These are phyloP conservation scores for Arthroderma sp. DNA, from an alignment of 2,329 filamentous ascomycete species.

Conservation along the genomic window DNA sequence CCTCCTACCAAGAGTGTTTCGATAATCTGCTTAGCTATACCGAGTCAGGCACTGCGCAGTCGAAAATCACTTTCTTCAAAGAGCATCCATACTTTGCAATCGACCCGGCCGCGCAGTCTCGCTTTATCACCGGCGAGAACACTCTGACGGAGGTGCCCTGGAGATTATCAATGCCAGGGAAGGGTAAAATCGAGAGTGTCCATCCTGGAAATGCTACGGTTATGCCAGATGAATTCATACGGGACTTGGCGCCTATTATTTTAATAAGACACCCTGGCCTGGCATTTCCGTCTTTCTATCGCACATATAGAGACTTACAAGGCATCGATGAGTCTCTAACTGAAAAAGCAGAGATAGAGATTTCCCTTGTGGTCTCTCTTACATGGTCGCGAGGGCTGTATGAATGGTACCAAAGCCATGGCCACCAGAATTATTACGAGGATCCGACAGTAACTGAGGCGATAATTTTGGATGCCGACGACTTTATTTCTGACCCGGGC, in stretches of 20 bases:
- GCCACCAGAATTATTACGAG: constrained; percentile 5
- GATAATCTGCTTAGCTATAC: constrained; percentile 15
- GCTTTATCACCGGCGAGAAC: neutral
- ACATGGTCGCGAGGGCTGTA: constrained; percentile 22
- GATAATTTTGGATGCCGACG: constrained; percentile 26
- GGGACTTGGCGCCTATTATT: constrained; percentile 20
- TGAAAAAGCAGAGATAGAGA: neutral
- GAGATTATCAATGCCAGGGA: constrained; percentile 9
- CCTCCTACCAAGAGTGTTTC: constrained; percentile 16
- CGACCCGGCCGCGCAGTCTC: constrained; percentile 6
- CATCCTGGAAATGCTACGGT: constrained; percentile 21
- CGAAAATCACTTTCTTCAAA: constrained; percentile 22
- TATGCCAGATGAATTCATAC: constrained; percentile 23
- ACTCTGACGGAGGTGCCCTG: constrained; percentile 1
- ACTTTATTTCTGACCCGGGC: constrained; percentile 23
- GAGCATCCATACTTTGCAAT: constrained; percentile 19
- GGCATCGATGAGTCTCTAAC: neutral
- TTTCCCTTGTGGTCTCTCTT: constrained; percentile 9
- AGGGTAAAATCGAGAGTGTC: constrained; percentile 9
- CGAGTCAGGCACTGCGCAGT: constrained; percentile 11
- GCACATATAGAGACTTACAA: constrained; percentile 6
- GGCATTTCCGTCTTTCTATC: constrained; percentile 25
- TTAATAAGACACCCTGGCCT: constrained; percentile 28
- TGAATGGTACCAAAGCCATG: constrained; percentile 21
- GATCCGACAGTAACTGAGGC: constrained; percentile 11